A percentile compares a stretch with the other conserved stretches of the same genome.
Conservation (phyloP, 2,329 filamentous ascomycete genomes). For the Venturia oleaginea region DNA sequence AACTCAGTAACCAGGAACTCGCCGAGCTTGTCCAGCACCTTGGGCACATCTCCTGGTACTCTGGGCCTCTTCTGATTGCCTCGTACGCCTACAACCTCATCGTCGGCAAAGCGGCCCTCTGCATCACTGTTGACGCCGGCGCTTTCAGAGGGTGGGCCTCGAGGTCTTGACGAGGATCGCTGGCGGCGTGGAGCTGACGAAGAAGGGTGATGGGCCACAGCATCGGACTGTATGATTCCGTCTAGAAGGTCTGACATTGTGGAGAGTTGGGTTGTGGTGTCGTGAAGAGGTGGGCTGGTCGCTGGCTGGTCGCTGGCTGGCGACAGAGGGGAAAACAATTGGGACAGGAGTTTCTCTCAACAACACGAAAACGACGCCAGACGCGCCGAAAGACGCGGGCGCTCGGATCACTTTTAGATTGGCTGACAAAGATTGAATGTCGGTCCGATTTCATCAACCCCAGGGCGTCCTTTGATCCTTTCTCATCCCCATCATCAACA, state of each 20-base stretch:
- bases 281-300: not conserved
- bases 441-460: no score
- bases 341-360: not conserved
- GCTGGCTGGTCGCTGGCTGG: no score
- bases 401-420: not conserved
- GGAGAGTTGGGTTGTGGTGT: not conserved
- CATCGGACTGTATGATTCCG: conserved; percentile 40
- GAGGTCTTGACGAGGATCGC: conserved; percentile 47
- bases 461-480: no score
- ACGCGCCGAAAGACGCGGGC: no score
- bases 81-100: conserved; percentile 49
- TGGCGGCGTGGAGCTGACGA: conserved; percentile 22
- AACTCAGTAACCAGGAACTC: conserved; percentile 68
- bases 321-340: not conserved
- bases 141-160: conserved; percentile 43
- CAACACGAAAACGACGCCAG: conserved; percentile 3
- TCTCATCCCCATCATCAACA: no score
- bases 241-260: conserved; percentile 45
- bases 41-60: conserved; percentile 50
- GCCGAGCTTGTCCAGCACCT: conserved; percentile 68
- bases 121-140: conserved; percentile 46
- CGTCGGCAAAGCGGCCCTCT: conserved; percentile 48
- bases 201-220: conserved; percentile 24
- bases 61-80: conserved; percentile 37
- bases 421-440: not conserved